phyloP scores from a whole-genome alignment of 148 eudicot species.

The Simmondsia chinensis region DNA sequence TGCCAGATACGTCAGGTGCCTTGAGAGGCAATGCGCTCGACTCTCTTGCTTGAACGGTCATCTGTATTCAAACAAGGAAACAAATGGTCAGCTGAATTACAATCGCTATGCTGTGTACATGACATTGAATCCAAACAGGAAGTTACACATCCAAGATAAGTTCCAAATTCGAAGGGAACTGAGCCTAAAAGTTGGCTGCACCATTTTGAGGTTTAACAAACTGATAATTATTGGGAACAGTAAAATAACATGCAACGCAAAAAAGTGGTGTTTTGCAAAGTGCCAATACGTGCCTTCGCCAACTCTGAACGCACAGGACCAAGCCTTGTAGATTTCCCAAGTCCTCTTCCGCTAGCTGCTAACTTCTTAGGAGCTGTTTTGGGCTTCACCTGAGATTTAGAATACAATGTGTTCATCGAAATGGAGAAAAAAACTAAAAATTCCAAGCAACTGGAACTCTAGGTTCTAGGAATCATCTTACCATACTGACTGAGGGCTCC shows the following conservation, averaged over 20 bases:
- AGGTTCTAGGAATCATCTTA: constrained; percentile 15
- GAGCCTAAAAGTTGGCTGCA: no score
- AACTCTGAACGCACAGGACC: constrained; percentile 29
- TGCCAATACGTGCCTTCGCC: constrained; percentile 30
- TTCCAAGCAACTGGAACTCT: neutral
- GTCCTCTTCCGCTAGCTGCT: constrained; percentile 22
- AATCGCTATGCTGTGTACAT: neutral
- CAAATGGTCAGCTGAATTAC: constrained; percentile 11
- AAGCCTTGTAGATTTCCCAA: constrained; percentile 29
- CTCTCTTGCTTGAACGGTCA: constrained; percentile 30
- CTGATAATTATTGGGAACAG: no score
- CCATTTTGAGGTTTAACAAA: no score
- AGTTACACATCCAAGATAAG: no score
- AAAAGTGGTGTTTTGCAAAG: neutral
- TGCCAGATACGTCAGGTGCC: constrained; percentile 29
- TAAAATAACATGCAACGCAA: no score
- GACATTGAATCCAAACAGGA: no score
- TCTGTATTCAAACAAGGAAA: constrained; percentile 18
- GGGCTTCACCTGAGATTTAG: constrained; percentile 31
- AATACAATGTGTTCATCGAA: neutral
- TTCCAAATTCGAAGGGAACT: no score
- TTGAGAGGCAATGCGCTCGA: constrained; percentile 25
- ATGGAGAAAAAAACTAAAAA: neutral
- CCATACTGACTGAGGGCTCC: constrained; percentile 29
- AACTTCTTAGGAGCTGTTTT: constrained; percentile 35